Base-by-base conservation (phyloP, 495 filamentous ascomycete genomes). In the Jackrogersella minutella region DNA sequence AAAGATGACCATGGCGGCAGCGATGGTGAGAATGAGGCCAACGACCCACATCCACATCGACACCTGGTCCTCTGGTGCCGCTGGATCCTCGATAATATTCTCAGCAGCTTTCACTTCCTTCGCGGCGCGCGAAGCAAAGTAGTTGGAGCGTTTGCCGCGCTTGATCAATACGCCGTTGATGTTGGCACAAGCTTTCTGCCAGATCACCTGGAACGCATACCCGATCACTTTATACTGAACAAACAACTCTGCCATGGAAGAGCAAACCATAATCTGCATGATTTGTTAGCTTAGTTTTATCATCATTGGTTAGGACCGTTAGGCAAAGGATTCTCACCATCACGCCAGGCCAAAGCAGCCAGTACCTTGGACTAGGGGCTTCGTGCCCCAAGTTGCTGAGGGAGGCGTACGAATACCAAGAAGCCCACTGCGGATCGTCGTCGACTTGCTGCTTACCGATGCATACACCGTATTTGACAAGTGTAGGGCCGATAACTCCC, bases 331-430 rank as follows among this genome's bases (percentile, higher is more conserved):
- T n/a, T n/a, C 26, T 30, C 26, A 30, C 26, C n/a, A 89, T 79
- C 19, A 90, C 88, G 62, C 87, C 81, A 28, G 87, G 87, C 87
- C 87, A 90, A 4, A 90, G 76, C 0, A 90, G 76, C 87, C 87
- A 90, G 68, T 88, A 90, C 5, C 87, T 78, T 13, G 87, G 87
- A 5, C 79, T 83, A 1, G 87, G 87, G 2, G 73, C 73, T 50
- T 82, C 74, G 53, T 79, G 75, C 58, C 79, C 78, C 6, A 82
- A 72, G 58, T 79, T 68, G 30, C 51, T 72, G 47, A 88, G 79
- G 9, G 82, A 86, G 24, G 73, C 67, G 71, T 85, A 89, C 16
- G 37, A 76, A 62, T 84, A 81, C 22, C 77, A 74, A 17, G 74
- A 72, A n/a, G 76, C 74, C 81, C 83, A 88, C 51, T 81, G 71